Base-by-base conservation (phyloP, 495 filamentous ascomycete genomes). In the Cercophora newfieldiana region DNA sequence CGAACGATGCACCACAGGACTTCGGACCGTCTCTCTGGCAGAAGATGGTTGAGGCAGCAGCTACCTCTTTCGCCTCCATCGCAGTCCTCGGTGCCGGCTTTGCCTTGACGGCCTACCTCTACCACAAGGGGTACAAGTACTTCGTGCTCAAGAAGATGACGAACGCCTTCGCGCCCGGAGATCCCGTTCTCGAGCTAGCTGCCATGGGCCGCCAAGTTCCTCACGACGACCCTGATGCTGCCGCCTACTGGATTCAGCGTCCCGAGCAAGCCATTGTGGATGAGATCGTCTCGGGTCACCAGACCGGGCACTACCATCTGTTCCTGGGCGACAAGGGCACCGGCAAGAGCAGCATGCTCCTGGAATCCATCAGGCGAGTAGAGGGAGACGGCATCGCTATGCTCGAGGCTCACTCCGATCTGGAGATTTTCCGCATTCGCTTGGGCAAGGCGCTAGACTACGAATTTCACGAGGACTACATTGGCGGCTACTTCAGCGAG, bases 261-360 rank as follows among this genome's bases (percentile, higher is more conserved):
- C 86, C 90, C 31, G 93, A 98, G 79, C 95, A 99, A 72, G 69
- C 75, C 7, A 85, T 84, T 56, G 90, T 97, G 61, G 90, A 97
- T 72, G 75, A 71, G 2, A 96, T 99, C 66, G 84, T 99, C 21
- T 74, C 83, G 51, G 95, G 94, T 2, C 68, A 78, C 1, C 78
- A 83, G 7, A 75, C 76, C 1, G 95, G 95, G 10, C 92, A 94
- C 70, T 99, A 99, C 72, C 91, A 93, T 78, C 79, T 99, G 0
- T 81, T 99, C n/a, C 88, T 98, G 57, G 95, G 95, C 21, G 95
- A 99, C 72, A 97, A 98, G 78, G 95, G 95, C 18, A 96, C 92
- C 1, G 95, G 95, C 1, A 99, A 99, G 79, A 93, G 90, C 18
- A 93, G 90, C 49, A 97, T 99, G 95, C 79, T 99, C 8, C 83